Evolutionary conservation across 441 rosid genomes (phyloP), one percentile per base, ranked within the genome.

Genomic region (Monsonia emarginata): DNA sequence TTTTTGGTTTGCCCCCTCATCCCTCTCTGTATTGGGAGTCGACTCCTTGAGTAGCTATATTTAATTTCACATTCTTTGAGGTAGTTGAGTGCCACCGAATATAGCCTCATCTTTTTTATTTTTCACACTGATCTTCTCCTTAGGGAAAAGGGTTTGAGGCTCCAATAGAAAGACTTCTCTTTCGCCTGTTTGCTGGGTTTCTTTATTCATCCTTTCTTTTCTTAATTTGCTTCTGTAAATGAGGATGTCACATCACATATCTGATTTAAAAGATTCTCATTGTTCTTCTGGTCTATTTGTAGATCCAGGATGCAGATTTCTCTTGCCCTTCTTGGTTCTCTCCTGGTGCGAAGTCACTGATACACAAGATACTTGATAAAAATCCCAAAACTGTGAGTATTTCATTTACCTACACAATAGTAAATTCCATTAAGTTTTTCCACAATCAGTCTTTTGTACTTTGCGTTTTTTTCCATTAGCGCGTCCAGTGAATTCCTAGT

Each of bases 311-410:
- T 27, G 95, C 91, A 32, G 85, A 90, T 18, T 94, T 84, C 79
- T 50, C 84, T 69, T 88, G 80, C 75, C 98, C 98, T 11, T 71
- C 64, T 69, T 90, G 97, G 97, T 86, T 94, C 80, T 89, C 96
- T 69, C 68, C 82, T 18, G 93, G 79, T 48, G 85, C 79, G 59
- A 88, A 76, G 75, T 77, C 86, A 28, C 76, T 94, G 72, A 82
- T 94, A 67, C 85, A 80, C 66, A 86, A 69, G 72, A 84, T 90
- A 67, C 95, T 94, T 69, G 87, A 83, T 74, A 91, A 89, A 65
- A 86, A 90, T 73, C 93, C 95, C 16, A 80, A 75, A 79, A 86
- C 85, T 59, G 98, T 94, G 79, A 87, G 98, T 82, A 71, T 65
- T 65, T 63, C n/a, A 58, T 32, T 66, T 6, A 28, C 34, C 16